These are phyloP conservation scores for Podila verticillata DNA, from an alignment of 192 early-diverging fungal species.

Conservation along the genomic window DNA sequence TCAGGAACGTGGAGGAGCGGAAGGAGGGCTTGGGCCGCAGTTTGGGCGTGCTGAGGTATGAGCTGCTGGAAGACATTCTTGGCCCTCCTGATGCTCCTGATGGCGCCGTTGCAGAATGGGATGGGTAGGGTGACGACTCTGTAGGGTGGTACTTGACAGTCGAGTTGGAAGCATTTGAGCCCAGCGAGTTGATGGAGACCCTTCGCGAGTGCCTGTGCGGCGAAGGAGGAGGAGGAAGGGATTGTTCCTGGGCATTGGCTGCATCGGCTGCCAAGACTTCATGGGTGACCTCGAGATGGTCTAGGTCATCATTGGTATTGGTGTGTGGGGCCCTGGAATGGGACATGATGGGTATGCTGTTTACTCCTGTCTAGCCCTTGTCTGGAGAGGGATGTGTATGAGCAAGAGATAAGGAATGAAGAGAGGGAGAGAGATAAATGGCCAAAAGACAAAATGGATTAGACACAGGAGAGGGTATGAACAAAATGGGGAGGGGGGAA, in stretches of 20 bases:
- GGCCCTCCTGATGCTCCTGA: neutral
- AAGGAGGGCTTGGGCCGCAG: constrained; percentile 23
- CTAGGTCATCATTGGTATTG: constrained; percentile 27
- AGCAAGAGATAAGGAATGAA: neutral
- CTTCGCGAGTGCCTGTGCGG: constrained; percentile 17
- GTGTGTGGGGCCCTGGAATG: constrained; percentile 18
- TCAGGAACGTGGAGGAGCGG: constrained; percentile 19
- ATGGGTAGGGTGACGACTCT: constrained; percentile 1
- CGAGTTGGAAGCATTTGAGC: constrained; percentile 35
- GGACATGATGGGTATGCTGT: constrained; percentile 13
- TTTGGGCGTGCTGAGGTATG: neutral
- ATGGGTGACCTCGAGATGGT: constrained; percentile 21
- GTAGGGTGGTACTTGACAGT: constrained; percentile 28
- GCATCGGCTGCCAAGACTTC: constrained; percentile 9
- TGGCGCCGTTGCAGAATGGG: neutral
- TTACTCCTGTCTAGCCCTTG: neutral
- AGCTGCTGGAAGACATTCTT: neutral
- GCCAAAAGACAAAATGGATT: neutral
- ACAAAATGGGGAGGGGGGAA: neutral
- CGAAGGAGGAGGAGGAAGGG: constrained; percentile 7
- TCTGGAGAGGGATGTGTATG: neutral
- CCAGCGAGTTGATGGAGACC: constrained; percentile 34
- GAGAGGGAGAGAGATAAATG: neutral
- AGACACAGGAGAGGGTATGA: neutral
- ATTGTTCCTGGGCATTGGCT: constrained; percentile 14